Base-by-base conservation (phyloP, 2,329 filamentous ascomycete genomes). In the Trichoderma simmonsii region DNA sequence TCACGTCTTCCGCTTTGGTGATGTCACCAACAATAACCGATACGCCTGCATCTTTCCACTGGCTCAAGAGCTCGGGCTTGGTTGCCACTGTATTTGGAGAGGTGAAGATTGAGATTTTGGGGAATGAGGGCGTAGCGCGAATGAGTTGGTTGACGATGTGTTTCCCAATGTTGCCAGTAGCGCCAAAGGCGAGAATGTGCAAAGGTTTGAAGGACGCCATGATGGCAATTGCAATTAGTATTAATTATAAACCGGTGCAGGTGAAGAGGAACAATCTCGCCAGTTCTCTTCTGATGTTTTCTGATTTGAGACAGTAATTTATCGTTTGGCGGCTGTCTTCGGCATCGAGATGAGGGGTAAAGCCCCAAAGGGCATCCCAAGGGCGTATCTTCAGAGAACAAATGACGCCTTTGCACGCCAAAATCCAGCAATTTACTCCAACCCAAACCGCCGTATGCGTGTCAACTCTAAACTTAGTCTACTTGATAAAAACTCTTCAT, bases 111-210 rank as follows among this genome's bases (percentile, higher is more conserved):
- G 79, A 75, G 39, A 84, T 71, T 9, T 80, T 76, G 1, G 76
- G 73, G 68, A 82, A 82, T 11, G 78, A 67, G 0, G 81, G 81
- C 28, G 78, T 77, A 15, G 83, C 80, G 21, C 77, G 72, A 48
- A 82, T 71, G 51, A 85, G 73, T n/a, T 78, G 77, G 2, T 81
- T 75, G 5, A 82, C 81, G 68, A 85, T 84, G 76, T 82, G 82
- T 62, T 78, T 75, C 18, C 83, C 83, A 43, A 85, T 85, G 34
- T 77, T 78, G 61, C 83, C 83, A 1, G 82, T 85, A 15, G 82
- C 83, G 9, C 83, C 83, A 21, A 85, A 60, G 28, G 69, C 36
- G 2, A 72, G 67, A 60, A 72, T 65, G 24, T 71, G 66, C 11
- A 60, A 39, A 56, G 71, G 67, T 28, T 57, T 51, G 4, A 64